A percentile compares a stretch with the other conserved stretches of the same genome.
These are phyloP conservation scores for Corrigiola litoralis DNA, from an alignment of 179 eudicot genomes.

Conservation along the genomic window DNA sequence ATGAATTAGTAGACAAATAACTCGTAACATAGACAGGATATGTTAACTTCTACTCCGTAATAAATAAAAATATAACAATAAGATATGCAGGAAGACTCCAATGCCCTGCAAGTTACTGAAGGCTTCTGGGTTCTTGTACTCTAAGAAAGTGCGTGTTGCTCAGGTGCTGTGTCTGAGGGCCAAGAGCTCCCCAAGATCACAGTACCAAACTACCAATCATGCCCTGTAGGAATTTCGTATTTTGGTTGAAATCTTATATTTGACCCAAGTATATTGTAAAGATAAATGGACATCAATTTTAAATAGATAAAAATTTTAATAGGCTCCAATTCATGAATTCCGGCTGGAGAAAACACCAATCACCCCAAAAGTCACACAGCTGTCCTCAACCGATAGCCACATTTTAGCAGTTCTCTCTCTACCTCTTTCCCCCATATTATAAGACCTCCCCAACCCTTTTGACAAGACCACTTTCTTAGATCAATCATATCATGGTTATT, in stretches of 20 bases:
- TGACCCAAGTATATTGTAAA: background rate
- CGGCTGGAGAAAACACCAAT: background rate
- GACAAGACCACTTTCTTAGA: too few species aligned
- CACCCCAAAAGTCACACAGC: background rate
- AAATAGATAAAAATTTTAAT: background rate
- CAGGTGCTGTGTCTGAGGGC: too few species aligned
- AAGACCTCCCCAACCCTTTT: background rate
- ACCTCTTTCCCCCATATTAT: background rate
- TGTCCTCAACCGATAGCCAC: background rate
- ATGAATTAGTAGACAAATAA: background rate
- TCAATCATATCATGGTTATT: background rate
- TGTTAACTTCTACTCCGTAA: too few species aligned
- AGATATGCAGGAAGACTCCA: too few species aligned
- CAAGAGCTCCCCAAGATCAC: too few species aligned
- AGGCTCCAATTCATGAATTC: background rate
- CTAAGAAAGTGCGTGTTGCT: too few species aligned
- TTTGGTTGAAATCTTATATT: too few species aligned
- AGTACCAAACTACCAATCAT: background rate
- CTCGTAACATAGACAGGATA: too few species aligned
- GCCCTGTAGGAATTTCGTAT: background rate
- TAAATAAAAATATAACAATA: too few species aligned
- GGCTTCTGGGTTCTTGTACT: too few species aligned
- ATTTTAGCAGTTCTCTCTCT: background rate
- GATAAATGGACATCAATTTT: background rate
- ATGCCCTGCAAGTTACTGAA: too few species aligned